phyloP scores from a whole-genome alignment of 352 stramenopile species.

The Globisporangium mamillatum region DNA sequence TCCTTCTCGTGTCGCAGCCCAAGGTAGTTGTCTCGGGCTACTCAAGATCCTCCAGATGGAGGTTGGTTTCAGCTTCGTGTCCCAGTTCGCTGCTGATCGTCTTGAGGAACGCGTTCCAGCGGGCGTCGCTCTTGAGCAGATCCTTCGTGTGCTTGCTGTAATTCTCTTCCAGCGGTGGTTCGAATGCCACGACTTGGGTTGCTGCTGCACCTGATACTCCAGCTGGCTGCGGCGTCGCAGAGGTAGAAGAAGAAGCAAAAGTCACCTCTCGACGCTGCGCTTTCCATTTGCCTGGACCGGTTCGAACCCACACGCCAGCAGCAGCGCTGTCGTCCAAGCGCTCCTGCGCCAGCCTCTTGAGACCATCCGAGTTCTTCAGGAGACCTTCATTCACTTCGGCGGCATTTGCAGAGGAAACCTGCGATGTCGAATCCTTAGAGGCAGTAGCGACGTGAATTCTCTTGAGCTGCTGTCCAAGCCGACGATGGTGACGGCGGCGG shows the following conservation, averaged over 20 bases:
- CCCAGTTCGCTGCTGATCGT: slow-evolving; percentile 11
- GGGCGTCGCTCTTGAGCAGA: slow-evolving; percentile 32
- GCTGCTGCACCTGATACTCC: not conserved
- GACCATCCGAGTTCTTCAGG: not conserved
- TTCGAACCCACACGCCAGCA: slow-evolving; percentile 23
- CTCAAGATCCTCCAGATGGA: slow-evolving; percentile 32
- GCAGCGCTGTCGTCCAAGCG: not conserved
- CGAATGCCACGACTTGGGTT: slow-evolving; percentile 18
- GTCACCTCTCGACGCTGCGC: slow-evolving; percentile 5
- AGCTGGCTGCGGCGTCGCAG: not conserved
- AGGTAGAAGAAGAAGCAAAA: not conserved
- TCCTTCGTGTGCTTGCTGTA: slow-evolving; percentile 5
- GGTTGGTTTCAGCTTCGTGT: slow-evolving; percentile 9
- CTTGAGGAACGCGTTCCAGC: slow-evolving; percentile 28
- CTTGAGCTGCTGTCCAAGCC: not conserved
- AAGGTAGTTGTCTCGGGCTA: slow-evolving; percentile 1
- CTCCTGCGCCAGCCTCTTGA: slow-evolving; percentile 4
- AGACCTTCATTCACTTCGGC: not conserved
- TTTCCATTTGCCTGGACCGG: slow-evolving; percentile 25
- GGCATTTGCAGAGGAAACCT: not conserved
- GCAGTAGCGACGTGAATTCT: slow-evolving; percentile 7
- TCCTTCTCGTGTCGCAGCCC: slow-evolving; percentile 3
- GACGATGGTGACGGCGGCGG: not conserved
- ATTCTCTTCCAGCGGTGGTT: not conserved
- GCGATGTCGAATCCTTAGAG: not conserved